These are phyloP conservation scores for Phyllosticta ampelicida DNA, from an alignment of 2,329 filamentous ascomycete species.

Conservation along the genomic window DNA sequence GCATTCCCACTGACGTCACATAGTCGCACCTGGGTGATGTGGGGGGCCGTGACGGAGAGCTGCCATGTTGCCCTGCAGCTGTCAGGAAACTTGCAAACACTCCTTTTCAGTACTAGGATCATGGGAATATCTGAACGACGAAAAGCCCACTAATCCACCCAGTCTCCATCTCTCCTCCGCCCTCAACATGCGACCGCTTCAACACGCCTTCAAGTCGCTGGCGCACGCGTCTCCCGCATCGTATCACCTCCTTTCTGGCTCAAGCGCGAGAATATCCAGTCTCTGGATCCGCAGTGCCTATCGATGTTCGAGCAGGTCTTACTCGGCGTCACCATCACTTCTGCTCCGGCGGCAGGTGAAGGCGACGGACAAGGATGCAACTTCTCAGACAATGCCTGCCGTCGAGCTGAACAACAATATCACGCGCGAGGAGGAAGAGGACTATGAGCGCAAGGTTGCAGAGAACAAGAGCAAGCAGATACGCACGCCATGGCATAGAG, in stretches of 20 bases:
- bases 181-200: conserved; percentile 1
- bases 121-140: not conserved
- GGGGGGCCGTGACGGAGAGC: not conserved
- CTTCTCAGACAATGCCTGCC: conserved; percentile 27
- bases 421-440: conserved; percentile 34
- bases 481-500: conserved; percentile 55
- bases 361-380: conserved; percentile 24
- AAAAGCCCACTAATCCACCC: not conserved
- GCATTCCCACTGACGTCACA: not conserved
- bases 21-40: not conserved
- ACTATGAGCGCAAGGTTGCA: conserved; percentile 33
- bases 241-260: not conserved
- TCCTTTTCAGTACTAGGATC: not conserved
- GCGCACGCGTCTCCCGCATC: not conserved
- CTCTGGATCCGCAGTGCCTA: not conserved
- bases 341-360: not conserved
- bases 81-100: not conserved
- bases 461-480: conserved; percentile 46
- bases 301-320: not conserved
- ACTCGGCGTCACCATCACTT: not conserved
- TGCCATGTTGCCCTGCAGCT: not conserved
- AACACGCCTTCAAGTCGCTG: not conserved
- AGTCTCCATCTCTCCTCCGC: not conserved
- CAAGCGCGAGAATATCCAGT: not conserved
- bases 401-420: conserved; percentile 34